phyloP scores from a whole-genome alignment of 164 flowering plant genomes.

The Malania oleifera region DNA sequence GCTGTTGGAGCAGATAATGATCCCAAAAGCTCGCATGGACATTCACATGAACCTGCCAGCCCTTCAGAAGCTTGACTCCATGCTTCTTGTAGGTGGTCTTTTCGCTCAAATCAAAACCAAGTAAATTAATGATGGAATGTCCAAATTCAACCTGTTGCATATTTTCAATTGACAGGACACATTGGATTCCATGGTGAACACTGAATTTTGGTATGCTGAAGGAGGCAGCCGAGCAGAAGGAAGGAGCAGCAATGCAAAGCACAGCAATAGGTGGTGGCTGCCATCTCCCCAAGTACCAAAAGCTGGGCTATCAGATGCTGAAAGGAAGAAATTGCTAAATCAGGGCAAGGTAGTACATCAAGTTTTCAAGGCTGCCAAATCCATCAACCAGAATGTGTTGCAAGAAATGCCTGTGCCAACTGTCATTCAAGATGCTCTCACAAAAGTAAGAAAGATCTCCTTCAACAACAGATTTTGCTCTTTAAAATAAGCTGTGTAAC shows the following conservation, averaged over 20 bases:
- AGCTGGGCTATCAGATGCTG: constrained; percentile 60
- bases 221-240: constrained; percentile 85
- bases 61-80: constrained; percentile 82
- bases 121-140: not conserved
- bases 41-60: constrained; percentile 94
- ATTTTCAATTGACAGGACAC: constrained; percentile 45
- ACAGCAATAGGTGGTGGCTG: constrained; percentile 89
- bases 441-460: constrained; percentile 43
- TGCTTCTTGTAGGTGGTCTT: constrained; percentile 78
- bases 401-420: constrained; percentile 74
- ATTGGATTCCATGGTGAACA: constrained; percentile 72
- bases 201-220: constrained; percentile 94
- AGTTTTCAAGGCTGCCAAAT: constrained; percentile 83
- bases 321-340: constrained; percentile 47
- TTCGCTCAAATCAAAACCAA: constrained; percentile 5
- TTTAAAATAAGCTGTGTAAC: too few relatives aligned
- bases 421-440: constrained; percentile 54
- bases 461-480: too few relatives aligned
- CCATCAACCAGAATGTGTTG: constrained; percentile 65
- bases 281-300: constrained; percentile 79
- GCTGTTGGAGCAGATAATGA: constrained; percentile 71
- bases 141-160: not conserved
- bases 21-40: constrained; percentile 86
- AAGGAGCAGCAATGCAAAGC: constrained; percentile 40
- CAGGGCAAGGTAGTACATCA: constrained; percentile 70